Conservation (phyloP, 495 filamentous ascomycete genomes). For the Sabuloglossum arenarium region DNA sequence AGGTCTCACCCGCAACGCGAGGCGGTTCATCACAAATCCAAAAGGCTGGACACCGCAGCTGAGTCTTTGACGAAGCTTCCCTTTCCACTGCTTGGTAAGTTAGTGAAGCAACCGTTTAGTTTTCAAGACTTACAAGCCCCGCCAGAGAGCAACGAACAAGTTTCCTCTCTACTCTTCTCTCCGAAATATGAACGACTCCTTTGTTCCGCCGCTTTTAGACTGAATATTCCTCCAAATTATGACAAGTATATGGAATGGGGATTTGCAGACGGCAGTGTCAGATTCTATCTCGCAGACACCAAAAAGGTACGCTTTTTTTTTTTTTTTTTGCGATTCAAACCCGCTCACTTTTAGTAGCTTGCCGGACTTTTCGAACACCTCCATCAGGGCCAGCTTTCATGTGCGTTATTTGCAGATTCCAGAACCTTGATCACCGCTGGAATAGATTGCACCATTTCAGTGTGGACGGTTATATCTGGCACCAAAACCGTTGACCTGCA, state of each 20-base stretch:
- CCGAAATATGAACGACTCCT: constrained; percentile 64
- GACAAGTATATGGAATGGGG: constrained; percentile 95
- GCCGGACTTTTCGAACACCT: constrained; percentile 83
- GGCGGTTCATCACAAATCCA: constrained; percentile 32
- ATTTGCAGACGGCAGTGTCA: constrained; percentile 76
- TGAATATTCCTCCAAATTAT: constrained; percentile 70
- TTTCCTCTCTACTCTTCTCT: constrained; percentile 59
- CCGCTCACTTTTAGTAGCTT: constrained; percentile 15
- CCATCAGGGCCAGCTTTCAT: constrained; percentile 70
- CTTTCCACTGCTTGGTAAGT: constrained; percentile 46
- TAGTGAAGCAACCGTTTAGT: neutral
- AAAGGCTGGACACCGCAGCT: constrained; percentile 56
- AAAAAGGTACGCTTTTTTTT: constrained; percentile 27
- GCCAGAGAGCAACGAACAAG: constrained; percentile 53
- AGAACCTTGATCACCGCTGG: constrained; percentile 80
- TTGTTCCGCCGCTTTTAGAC: constrained; percentile 57
- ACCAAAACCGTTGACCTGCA: constrained; percentile 57
- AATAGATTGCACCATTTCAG: constrained; percentile 71
- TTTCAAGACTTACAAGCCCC: constrained; percentile 8
- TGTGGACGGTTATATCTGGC: constrained; percentile 48
- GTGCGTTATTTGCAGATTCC: constrained; percentile 66
- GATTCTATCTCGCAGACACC: constrained; percentile 68
- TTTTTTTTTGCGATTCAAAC: neutral
- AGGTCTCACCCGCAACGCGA: constrained; percentile 58
- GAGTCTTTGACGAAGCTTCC: constrained; percentile 63